Evolutionary conservation across 352 stramenopile species (phyloP), one percentile per base, ranked within the genome.

Genomic region (Globisporangium splendens): DNA sequence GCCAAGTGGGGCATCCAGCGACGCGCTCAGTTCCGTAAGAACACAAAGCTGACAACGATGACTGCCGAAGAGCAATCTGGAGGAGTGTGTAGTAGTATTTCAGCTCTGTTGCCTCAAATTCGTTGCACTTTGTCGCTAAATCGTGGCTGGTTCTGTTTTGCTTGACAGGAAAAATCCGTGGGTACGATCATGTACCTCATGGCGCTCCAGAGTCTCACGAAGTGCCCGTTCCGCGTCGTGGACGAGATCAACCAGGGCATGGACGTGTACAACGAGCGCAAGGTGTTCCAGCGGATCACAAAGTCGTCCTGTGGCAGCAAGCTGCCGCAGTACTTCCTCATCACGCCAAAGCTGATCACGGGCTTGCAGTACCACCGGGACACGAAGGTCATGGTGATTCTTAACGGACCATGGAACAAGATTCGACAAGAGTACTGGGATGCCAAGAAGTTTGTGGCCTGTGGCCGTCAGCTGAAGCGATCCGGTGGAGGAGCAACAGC

Each of bases 151-250:
- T 53, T 38, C 21, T 12, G 56, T 38, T 20, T 1, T 46, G 53
- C 53, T 60, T 15, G 50, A 18, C 49, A 95, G 85, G 86, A 96
- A 73, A 96, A 95, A 79, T 91, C 85, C 33, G 86, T 96, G 6
- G 85, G 85, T 39, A 96, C 86, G n/a, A 96, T 93, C 61, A 94
- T 96, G 85, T 96, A 96, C 52, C 67, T 96, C 62, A 96, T 96
- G 86, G 86, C 86, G 31, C 73, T 96, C 4, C 86, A 96, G 60
- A 93, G 74, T 44, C 65, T 96, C 21, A 96, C 86, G 0, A 86
- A 91, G 66, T 95, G 86, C 20, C 86, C 85, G 42, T 96, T 96
- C 61, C 81, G 86, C 1, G 85, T 96, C 24, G 86, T 96, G 31
- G 86, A 96, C 62, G 86, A 96, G 57, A 95, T 96, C 52, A 96